A percentile compares a stretch with the other conserved stretches of the same genome.
These are phyloP conservation scores for Proliferodiscus dingleyae DNA, from an alignment of 2,329 filamentous ascomycete species.

Conservation along the genomic window DNA sequence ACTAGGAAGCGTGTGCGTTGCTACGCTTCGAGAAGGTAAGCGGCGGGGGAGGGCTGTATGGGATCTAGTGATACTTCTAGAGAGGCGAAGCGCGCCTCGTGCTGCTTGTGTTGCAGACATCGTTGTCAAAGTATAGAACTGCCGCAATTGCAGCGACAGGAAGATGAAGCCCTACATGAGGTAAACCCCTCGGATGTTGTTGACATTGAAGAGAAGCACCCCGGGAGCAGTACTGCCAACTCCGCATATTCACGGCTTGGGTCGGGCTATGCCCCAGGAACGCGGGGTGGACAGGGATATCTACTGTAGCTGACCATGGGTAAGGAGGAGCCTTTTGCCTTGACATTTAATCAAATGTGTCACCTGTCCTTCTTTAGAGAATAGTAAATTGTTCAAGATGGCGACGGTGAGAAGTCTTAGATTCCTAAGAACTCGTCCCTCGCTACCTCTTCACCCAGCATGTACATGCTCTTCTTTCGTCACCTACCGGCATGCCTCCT, in stretches of 20 bases:
- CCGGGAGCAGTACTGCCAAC: not conserved
- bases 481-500: slow-evolving; percentile 50
- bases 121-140: slow-evolving; percentile 15
- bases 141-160: slow-evolving; percentile 17
- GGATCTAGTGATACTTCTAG: slow-evolving; percentile 39
- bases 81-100: slow-evolving; percentile 40
- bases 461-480: slow-evolving; percentile 31
- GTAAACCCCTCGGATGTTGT: slow-evolving; percentile 3
- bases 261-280: not conserved
- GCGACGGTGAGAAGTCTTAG: slow-evolving; percentile 23
- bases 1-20: slow-evolving; percentile 74
- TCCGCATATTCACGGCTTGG: slow-evolving; percentile 15
- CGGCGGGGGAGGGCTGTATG: slow-evolving; percentile 19
- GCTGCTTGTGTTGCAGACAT: slow-evolving; percentile 48
- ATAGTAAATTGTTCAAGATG: slow-evolving; percentile 17
- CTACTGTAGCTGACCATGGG: not conserved
- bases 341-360: slow-evolving; percentile 9
- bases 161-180: slow-evolving; percentile 16
- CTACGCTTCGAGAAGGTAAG: slow-evolving; percentile 38
- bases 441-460: slow-evolving; percentile 21
- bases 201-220: slow-evolving; percentile 1
- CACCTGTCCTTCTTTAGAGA: not conserved
- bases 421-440: slow-evolving; percentile 18
- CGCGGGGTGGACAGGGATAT: slow-evolving; percentile 5
- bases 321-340: not conserved